Percentiles rank a stretch among this genome's conserved stretches.
Conservation (phyloP, 805 yeast genomes). For the Yarrowia divulgata region DNA sequence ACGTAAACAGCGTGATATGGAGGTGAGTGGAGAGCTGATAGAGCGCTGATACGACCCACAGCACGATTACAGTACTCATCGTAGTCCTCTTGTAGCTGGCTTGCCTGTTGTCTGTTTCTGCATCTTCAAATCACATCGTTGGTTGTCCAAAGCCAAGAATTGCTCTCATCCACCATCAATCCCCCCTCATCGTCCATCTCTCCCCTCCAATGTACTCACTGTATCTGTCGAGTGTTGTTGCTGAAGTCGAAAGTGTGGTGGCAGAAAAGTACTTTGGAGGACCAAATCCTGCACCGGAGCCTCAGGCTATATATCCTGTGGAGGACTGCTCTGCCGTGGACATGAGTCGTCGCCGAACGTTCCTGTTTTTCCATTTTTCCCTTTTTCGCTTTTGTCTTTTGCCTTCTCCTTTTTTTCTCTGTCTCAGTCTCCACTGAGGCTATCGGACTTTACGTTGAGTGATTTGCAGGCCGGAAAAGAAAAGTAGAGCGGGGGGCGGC, state of each 20-base stretch:
- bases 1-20: not conserved
- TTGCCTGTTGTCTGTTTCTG: no score
- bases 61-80: no score
- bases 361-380: not conserved
- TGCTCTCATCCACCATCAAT: not conserved
- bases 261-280: not conserved
- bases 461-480: not conserved
- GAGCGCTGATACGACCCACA: no score
- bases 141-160: not conserved
- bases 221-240: constrained; percentile 13
- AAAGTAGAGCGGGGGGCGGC: not conserved
- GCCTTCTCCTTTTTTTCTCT: not conserved
- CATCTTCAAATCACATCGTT: not conserved
- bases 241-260: not conserved
- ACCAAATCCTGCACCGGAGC: not conserved
- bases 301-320: not conserved
- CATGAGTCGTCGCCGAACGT: not conserved
- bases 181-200: not conserved
- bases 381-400: not conserved
- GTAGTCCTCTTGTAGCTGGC: no score
- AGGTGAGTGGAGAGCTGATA: not conserved
- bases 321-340: not conserved
- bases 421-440: constrained; percentile 23
- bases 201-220: not conserved
- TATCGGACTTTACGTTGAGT: constrained; percentile 16